Percentiles rank a stretch among this genome's conserved stretches.
These are phyloP conservation scores for Lactuca sativa DNA, from an alignment of 129 eudicot genomes.

Conservation along the genomic window DNA sequence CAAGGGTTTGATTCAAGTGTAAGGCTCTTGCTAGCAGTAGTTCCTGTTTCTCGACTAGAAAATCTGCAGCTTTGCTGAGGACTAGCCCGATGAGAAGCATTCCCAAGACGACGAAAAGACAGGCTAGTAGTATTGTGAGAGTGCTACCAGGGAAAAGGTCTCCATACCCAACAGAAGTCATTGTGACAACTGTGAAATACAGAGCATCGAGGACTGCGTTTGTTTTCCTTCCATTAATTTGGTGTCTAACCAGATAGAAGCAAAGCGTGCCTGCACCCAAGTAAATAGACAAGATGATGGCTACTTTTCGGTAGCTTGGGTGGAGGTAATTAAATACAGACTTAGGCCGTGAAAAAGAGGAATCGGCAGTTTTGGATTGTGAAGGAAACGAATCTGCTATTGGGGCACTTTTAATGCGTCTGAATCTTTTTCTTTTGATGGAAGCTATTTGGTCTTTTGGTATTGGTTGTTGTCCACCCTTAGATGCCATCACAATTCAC, in stretches of 20 bases:
- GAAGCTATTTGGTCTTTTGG: conserved; percentile 22
- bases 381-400: conserved; percentile 42
- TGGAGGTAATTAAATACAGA: conserved; percentile 48
- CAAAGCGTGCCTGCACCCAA: conserved; percentile 57
- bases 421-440: conserved; percentile 56
- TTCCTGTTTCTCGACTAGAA: conserved; percentile 86
- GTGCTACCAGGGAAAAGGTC: conserved; percentile 74
- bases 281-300: conserved; percentile 49
- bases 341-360: conserved; percentile 26
- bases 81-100: conserved; percentile 74
- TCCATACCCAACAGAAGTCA: conserved; percentile 97
- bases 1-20: conserved; percentile 51
- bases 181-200: conserved; percentile 89
- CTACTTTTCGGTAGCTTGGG: conserved; percentile 61
- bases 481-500: conserved; percentile 10
- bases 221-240: conserved; percentile 61
- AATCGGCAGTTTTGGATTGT: conserved; percentile 22
- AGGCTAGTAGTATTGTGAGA: conserved; percentile 63
- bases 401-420: conserved; percentile 80
- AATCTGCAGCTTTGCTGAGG: conserved; percentile 81
- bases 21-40: conserved; percentile 61
- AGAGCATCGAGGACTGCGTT: conserved; percentile 61
- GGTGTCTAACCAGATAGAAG: conserved; percentile 68
- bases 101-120: conserved; percentile 82
- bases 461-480: conserved; percentile 11